Percentiles rank a stretch among this genome's conserved stretches.
These are phyloP conservation scores for Sparassis latifolia DNA, from an alignment of 1,284 basidiomycete species.

Conservation along the genomic window DNA sequence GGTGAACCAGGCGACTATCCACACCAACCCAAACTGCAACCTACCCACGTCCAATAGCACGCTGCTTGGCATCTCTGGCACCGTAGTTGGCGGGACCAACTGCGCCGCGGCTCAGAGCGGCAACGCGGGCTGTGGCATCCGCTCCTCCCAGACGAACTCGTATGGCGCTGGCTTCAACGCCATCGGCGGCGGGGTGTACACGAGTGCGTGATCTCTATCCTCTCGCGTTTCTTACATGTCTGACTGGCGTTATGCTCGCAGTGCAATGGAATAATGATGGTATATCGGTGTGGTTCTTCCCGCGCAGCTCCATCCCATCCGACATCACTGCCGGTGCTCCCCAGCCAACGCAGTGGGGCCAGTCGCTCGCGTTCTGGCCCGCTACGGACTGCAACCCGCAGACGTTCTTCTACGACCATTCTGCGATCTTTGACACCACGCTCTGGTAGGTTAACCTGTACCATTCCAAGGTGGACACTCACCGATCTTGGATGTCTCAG, in stretches of 20 bases:
- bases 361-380: slow-evolving; percentile 70
- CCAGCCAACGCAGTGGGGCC: slow-evolving; percentile 67
- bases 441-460: slow-evolving; percentile 47
- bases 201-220: slow-evolving; percentile 46
- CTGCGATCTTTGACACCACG: slow-evolving; percentile 77
- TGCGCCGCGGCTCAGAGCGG: slow-evolving; percentile 60
- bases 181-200: slow-evolving; percentile 76
- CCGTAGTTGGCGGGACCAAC: slow-evolving; percentile 59
- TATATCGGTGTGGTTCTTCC: slow-evolving; percentile 79
- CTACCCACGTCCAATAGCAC: slow-evolving; percentile 45
- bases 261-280: slow-evolving; percentile 72
- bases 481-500: slow-evolving; percentile 29
- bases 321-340: slow-evolving; percentile 69
- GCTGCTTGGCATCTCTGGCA: slow-evolving; percentile 48
- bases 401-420: slow-evolving; percentile 70
- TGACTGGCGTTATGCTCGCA: slow-evolving; percentile 17
- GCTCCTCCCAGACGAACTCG: slow-evolving; percentile 41
- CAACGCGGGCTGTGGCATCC: slow-evolving; percentile 57
- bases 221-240: neutral
- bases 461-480: too few species aligned
- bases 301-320: slow-evolving; percentile 59
- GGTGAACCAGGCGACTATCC: slow-evolving; percentile 76
- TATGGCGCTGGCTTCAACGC: slow-evolving; percentile 67
- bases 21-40: slow-evolving; percentile 71
- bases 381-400: slow-evolving; percentile 65